Base-by-base conservation (phyloP, 768 basidiomycete species). In the Boletus reticuloceps region DNA sequence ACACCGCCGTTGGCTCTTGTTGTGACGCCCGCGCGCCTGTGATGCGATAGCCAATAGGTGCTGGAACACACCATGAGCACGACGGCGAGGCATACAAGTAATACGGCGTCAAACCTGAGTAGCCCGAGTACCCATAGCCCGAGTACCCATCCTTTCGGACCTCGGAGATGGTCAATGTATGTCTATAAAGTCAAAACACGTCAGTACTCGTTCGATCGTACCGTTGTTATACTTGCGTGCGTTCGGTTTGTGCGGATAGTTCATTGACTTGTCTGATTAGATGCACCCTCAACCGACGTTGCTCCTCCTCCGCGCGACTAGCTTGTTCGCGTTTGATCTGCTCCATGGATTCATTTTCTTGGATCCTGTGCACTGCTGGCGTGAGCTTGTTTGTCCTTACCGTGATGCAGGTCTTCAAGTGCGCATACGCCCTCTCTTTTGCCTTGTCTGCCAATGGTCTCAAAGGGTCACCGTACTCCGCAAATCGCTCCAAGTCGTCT, bases 211-310 rank as follows among this genome's bases (percentile, higher is more conserved):
- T 3, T 39, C 19, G 9, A 27, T 22, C 16, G 14, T 0, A 14
- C 6, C 7, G 10, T 40, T 25, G 9, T 4, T 14, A 50, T 29
- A 50, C 48, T 39, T 40, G 25, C 49, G 19, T 11, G 13, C 5
- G 10, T 20, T 22, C 0, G 2, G 11, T 38, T 2, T 32, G 46
- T 9, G 51, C 14, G 9, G 69, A 67, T 16, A 47, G 14, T 1
- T 9, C 11, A 22, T 69, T 69, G 14, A 71, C 9, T 5, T 55
- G 43, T 17, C 40, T 43, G 48, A 69, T 71, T 13, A 69, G 27
- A 5, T 50, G 8, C 12, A 45, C 17, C 36, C 67, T 67, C 17
- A 66, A 8, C 17, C 37, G 45, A 1, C 38, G 6, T 6, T 29
- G 53, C 1, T 69, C 56, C 38, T 58, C 54, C 2, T 54, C 45